Conservation (phyloP, 2,329 filamentous ascomycete genomes). For the Alternaria incomplexa region DNA sequence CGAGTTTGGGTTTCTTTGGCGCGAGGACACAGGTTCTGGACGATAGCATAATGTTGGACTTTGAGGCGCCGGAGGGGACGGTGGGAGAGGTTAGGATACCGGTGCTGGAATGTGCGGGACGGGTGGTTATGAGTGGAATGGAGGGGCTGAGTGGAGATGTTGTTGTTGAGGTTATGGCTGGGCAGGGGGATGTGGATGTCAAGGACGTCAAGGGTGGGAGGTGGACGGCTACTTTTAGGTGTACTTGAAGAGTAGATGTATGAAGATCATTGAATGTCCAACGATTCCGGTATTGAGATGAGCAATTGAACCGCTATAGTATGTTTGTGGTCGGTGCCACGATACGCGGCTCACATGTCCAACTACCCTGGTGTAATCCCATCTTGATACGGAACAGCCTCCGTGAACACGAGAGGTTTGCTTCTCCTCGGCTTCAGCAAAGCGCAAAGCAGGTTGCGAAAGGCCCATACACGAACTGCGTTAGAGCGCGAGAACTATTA, state of each 20-base stretch:
- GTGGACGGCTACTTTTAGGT: slow-evolving; percentile 28
- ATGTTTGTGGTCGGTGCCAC: neutral
- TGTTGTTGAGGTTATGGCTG: slow-evolving; percentile 21
- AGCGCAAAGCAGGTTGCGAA: neutral
- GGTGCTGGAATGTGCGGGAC: slow-evolving; percentile 23
- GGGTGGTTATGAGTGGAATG: slow-evolving; percentile 23
- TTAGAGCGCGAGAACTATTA: neutral
- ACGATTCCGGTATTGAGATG: too few species aligned
- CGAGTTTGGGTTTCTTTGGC: slow-evolving; percentile 46
- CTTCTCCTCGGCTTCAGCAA: neutral
- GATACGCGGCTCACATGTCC: neutral
- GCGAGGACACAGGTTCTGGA: slow-evolving; percentile 33
- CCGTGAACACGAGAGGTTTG: neutral
- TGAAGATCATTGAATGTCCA: neutral
- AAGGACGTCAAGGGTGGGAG: slow-evolving; percentile 27
- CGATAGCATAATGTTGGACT: slow-evolving; percentile 26
- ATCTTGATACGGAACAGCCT: neutral
- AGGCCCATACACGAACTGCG: neutral
- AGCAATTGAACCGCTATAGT: neutral
- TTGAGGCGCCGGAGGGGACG: slow-evolving; percentile 40
- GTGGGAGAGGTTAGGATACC: slow-evolving; percentile 38
- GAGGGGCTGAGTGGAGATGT: slow-evolving; percentile 23
- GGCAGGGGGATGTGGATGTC: slow-evolving; percentile 16
- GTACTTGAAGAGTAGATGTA: neutral
- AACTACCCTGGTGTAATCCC: neutral